Conservation (phyloP, 148 eudicot genomes). For the Agrostemma githago region DNA sequence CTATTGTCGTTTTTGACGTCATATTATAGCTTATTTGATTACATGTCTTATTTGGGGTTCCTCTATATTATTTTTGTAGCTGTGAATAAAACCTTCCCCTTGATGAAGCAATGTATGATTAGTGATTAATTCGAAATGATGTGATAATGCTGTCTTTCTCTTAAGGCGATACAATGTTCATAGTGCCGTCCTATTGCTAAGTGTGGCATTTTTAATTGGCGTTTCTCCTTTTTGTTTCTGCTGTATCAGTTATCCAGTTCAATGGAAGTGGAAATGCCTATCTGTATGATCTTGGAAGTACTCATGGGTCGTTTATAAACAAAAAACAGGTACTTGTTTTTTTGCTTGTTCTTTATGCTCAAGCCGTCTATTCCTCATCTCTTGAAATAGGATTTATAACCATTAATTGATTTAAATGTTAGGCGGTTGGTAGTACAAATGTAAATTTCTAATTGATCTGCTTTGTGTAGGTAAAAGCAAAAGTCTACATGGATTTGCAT, state of each 20-base stretch:
- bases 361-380: background rate
- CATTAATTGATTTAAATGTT: background rate
- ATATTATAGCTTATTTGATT: background rate
- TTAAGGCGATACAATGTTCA: background rate
- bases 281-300: constrained; percentile 84
- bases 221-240: background rate
- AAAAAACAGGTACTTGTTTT: constrained; percentile 66
- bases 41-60: background rate
- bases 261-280: constrained; percentile 64
- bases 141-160: background rate
- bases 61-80: background rate
- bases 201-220: background rate
- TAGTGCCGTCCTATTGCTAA: constrained; percentile 1
- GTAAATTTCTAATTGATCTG: background rate
- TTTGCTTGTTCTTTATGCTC: background rate
- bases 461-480: constrained; percentile 58
- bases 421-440: background rate
- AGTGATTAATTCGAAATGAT: background rate
- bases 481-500: constrained; percentile 69
- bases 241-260: constrained; percentile 67
- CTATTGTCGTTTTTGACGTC: too few species aligned
- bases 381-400: too few species aligned
- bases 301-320: constrained; percentile 83
- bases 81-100: background rate
- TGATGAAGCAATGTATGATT: background rate